Evolutionary conservation across 2,329 filamentous ascomycete species (phyloP).

Genomic region (Epicoccum sorghinum): DNA sequence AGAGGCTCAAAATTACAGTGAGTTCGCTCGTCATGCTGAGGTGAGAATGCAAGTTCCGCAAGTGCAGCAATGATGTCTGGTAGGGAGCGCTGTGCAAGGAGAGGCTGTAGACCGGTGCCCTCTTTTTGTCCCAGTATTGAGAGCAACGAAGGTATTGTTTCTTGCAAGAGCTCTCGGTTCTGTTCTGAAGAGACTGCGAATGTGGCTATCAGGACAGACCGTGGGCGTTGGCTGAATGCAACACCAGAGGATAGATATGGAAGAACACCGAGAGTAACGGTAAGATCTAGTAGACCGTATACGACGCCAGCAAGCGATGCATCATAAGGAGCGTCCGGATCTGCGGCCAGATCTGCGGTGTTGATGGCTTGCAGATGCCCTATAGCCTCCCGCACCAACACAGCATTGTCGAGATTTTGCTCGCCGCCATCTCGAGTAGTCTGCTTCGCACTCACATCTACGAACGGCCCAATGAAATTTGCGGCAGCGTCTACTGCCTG

Average conservation of each 20-base stretch:
- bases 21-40: conserved; percentile 16
- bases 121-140: conserved; percentile 32
- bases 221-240: conserved; percentile 41
- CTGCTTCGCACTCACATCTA: conserved; percentile 24
- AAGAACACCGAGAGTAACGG: conserved; percentile 42
- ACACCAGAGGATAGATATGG: conserved; percentile 44
- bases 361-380: conserved; percentile 43
- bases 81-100: conserved; percentile 42
- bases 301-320: conserved; percentile 46
- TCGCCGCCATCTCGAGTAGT: conserved; percentile 14
- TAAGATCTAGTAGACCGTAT: conserved; percentile 48
- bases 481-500: conserved; percentile 42
- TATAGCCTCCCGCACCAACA: conserved; percentile 37
- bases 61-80: conserved; percentile 45
- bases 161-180: conserved; percentile 21
- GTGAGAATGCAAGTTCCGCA: conserved; percentile 44
- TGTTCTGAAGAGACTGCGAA: conserved; percentile 16
- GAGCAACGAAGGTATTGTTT: conserved; percentile 26
- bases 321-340: conserved; percentile 46
- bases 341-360: conserved; percentile 36
- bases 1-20: conserved; percentile 21
- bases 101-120: conserved; percentile 43
- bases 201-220: conserved; percentile 36
- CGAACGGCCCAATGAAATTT: conserved; percentile 39
- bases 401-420: conserved; percentile 9